phyloP scores from a whole-genome alignment of 805 yeast species.

The Kodamaea neixiangensis region DNA sequence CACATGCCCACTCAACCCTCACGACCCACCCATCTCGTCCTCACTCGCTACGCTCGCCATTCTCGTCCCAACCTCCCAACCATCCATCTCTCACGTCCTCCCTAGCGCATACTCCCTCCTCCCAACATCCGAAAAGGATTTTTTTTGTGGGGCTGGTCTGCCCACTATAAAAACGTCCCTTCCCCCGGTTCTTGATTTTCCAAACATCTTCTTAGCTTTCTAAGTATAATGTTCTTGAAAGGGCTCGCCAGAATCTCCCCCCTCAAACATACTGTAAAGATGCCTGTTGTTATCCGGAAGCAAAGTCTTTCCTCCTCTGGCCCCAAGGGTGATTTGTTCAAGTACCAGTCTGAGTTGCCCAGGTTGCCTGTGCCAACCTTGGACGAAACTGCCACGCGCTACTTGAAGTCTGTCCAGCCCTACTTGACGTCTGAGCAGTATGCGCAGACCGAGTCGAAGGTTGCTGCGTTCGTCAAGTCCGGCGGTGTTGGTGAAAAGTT shows the following conservation, averaged over 20 bases:
- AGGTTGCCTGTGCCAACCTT: slow-evolving; percentile 85
- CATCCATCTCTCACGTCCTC: neutral
- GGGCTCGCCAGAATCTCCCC: slow-evolving; percentile 3
- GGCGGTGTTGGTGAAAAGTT: slow-evolving; percentile 67
- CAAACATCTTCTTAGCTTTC: neutral
- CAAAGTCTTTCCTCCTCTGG: slow-evolving; percentile 25
- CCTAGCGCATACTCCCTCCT: neutral
- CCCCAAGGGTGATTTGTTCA: slow-evolving; percentile 65
- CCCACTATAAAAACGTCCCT: neutral
- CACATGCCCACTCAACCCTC: neutral
- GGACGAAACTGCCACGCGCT: slow-evolving; percentile 65
- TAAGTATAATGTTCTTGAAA: slow-evolving; percentile 8
- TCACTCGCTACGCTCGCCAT: neutral
- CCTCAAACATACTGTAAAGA: slow-evolving; percentile 1
- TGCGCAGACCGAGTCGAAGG: slow-evolving; percentile 51
- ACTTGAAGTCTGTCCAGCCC: slow-evolving; percentile 74
- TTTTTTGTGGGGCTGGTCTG: neutral
- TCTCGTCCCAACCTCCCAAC: neutral
- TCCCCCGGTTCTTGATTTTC: neutral
- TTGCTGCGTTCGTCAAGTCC: slow-evolving; percentile 62
- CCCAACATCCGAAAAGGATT: neutral
- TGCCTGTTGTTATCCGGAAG: slow-evolving; percentile 12
- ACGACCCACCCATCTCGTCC: neutral
- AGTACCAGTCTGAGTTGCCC: slow-evolving; percentile 74
- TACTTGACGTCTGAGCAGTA: slow-evolving; percentile 54